Evolutionary conservation across 345 rosid genomes (phyloP).

Genomic region (Leavenworthia alabamica): DNA sequence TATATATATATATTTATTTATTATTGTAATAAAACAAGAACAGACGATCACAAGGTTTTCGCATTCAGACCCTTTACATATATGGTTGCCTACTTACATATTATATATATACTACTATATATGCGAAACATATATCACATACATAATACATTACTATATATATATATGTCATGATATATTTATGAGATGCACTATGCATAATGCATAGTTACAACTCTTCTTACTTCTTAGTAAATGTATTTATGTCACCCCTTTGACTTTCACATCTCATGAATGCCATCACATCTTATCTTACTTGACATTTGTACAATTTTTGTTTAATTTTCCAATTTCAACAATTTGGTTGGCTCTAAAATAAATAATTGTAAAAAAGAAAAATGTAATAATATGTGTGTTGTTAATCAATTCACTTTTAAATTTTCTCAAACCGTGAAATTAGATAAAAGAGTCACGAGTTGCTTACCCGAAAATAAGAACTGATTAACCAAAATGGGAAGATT

Average conservation of each 20-base stretch:
- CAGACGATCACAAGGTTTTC: conserved; percentile 23
- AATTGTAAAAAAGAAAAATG: neutral
- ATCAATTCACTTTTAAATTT: conserved; percentile 5
- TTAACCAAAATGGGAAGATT: conserved; percentile 29
- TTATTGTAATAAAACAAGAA: neutral
- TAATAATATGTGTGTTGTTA: conserved; percentile 14
- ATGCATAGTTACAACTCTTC: neutral
- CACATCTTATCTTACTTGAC: conserved; percentile 17
- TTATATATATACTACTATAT: neutral
- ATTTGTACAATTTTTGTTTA: conserved; percentile 18
- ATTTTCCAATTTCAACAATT: neutral
- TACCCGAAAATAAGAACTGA: conserved; percentile 16
- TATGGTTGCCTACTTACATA: neutral
- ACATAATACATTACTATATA: neutral
- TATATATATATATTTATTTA: neutral
- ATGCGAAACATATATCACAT: neutral
- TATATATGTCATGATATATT: neutral
- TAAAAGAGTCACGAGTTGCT: conserved; percentile 32
- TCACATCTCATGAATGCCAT: conserved; percentile 25
- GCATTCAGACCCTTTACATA: conserved; percentile 13
- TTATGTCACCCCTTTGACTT: conserved; percentile 34
- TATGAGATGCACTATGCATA: neutral
- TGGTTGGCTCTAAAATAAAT: neutral
- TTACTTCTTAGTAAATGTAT: no score
- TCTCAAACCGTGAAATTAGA: neutral